Percentiles rank a stretch among this genome's conserved stretches.
phyloP scores from a whole-genome alignment of 257 asterid species.

The Fraxinus quadrangulata region DNA sequence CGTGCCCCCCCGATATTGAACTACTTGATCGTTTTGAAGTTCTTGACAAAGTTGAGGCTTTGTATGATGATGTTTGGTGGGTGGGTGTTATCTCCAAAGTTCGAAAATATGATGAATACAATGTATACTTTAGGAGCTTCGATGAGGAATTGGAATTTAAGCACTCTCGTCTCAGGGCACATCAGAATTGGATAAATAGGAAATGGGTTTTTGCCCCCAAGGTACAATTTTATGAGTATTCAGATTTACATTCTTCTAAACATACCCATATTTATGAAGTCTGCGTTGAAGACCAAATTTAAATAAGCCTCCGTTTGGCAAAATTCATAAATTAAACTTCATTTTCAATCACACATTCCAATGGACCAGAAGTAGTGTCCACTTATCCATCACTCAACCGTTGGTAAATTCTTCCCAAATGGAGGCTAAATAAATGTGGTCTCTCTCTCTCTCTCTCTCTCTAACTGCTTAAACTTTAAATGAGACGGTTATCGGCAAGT shows the following conservation, averaged over 20 bases:
- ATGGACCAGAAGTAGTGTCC: too few species aligned
- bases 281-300: neutral
- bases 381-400: too few species aligned
- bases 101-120: slow-evolving; percentile 35
- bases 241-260: slow-evolving; percentile 8
- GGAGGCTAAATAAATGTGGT: too few species aligned
- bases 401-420: too few species aligned
- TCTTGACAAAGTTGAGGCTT: slow-evolving; percentile 53
- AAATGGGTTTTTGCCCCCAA: slow-evolving; percentile 46
- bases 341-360: too few species aligned
- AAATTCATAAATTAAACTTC: too few species aligned
- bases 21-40: slow-evolving; percentile 38
- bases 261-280: neutral
- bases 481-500: neutral
- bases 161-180: slow-evolving; percentile 48
- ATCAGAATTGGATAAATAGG: slow-evolving; percentile 57
- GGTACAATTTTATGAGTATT: slow-evolving; percentile 32
- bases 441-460: too few species aligned
- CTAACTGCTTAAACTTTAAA: neutral
- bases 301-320: too few species aligned
- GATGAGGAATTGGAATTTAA: slow-evolving; percentile 39
- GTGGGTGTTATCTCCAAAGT: slow-evolving; percentile 45
- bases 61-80: slow-evolving; percentile 61
- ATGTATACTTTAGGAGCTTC: slow-evolving; percentile 40
- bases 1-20: slow-evolving; percentile 55